Percentiles rank a stretch among this genome's conserved stretches.
Conservation (phyloP, 345 rosid genomes). For the Corchorus olitorius region DNA sequence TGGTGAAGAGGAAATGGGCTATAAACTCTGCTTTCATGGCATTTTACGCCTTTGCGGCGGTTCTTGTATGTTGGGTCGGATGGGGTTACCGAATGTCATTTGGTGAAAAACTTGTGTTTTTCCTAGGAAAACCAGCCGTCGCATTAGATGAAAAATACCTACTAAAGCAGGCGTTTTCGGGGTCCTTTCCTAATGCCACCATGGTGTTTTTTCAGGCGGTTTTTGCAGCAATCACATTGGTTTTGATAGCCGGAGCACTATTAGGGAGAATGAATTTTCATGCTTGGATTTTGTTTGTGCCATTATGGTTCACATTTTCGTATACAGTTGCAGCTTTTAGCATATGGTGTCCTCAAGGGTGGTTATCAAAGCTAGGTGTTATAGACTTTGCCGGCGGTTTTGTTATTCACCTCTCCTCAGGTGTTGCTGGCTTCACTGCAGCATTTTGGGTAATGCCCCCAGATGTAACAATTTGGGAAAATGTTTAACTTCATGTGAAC, state of each 20-base stretch:
- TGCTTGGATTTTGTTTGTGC: constrained; percentile 57
- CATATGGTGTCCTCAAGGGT: constrained; percentile 51
- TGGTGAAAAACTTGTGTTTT: constrained; percentile 39
- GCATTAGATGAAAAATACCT: constrained; percentile 47
- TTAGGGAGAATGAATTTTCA: constrained; percentile 58
- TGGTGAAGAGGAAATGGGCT: constrained; percentile 51
- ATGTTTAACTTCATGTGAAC: background rate
- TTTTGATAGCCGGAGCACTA: constrained; percentile 44
- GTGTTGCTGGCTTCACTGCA: constrained; percentile 57
- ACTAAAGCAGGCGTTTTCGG: constrained; percentile 33
- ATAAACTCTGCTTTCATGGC: constrained; percentile 64
- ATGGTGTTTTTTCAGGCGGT: constrained; percentile 54
- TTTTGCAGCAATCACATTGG: constrained; percentile 47
- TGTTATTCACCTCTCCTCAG: constrained; percentile 55
- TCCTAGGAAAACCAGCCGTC: constrained; percentile 39
- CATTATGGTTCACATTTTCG: constrained; percentile 49
- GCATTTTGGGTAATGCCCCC: constrained; percentile 45
- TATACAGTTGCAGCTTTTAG: constrained; percentile 44
- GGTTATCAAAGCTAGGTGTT: constrained; percentile 52
- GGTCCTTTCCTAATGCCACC: constrained; percentile 43
- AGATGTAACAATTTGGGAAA: background rate
- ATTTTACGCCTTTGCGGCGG: constrained; percentile 46
- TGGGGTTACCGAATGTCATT: constrained; percentile 60
- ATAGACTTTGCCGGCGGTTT: constrained; percentile 55
- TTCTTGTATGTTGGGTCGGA: constrained; percentile 51